A percentile compares a stretch with the other conserved stretches of the same genome.
phyloP scores from a whole-genome alignment of 345 rosid species.

The Diplotaxis tenuifolia region DNA sequence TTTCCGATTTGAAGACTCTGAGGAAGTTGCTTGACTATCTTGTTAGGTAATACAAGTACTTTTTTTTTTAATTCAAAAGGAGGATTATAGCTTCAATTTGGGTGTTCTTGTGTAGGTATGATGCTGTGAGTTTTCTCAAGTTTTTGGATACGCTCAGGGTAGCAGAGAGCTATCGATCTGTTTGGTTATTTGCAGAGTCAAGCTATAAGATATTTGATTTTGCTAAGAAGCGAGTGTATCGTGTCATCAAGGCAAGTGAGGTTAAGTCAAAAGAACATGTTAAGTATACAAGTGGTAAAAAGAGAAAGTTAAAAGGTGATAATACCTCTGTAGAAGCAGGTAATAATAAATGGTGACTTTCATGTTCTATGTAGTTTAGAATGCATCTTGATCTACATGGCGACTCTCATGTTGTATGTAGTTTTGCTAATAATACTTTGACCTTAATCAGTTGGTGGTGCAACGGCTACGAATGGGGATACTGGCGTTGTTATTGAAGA shows the following conservation, averaged over 20 bases:
- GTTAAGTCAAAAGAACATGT: slow-evolving; percentile 43
- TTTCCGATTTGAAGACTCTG: slow-evolving; percentile 95
- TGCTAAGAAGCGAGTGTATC: slow-evolving; percentile 92
- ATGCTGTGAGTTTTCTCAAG: slow-evolving; percentile 95
- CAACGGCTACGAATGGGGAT: slow-evolving; percentile 32
- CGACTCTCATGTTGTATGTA: neutral
- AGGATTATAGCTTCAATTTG: neutral
- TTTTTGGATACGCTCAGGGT: slow-evolving; percentile 93
- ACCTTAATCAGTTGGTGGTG: slow-evolving; percentile 43
- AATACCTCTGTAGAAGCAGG: slow-evolving; percentile 36
- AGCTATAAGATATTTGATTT: slow-evolving; percentile 95
- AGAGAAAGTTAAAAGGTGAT: slow-evolving; percentile 55
- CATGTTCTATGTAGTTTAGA: neutral
- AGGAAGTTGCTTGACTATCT: slow-evolving; percentile 95
- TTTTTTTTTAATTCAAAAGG: neutral
- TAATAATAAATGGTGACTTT: slow-evolving; percentile 12
- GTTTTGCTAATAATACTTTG: slow-evolving; percentile 13
- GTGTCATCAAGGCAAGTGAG: slow-evolving; percentile 53
- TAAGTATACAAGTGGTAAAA: slow-evolving; percentile 47
- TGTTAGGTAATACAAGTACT: slow-evolving; percentile 48
- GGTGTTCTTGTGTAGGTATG: slow-evolving; percentile 59
- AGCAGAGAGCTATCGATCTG: slow-evolving; percentile 95
- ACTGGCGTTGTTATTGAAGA: slow-evolving; percentile 57
- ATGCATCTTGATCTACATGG: neutral
- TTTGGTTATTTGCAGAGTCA: slow-evolving; percentile 98